A percentile compares a stretch with the other conserved stretches of the same genome.
Evolutionary conservation across 148 eudicot genomes (phyloP).

Genomic region (Pharnaceum exiguum): DNA sequence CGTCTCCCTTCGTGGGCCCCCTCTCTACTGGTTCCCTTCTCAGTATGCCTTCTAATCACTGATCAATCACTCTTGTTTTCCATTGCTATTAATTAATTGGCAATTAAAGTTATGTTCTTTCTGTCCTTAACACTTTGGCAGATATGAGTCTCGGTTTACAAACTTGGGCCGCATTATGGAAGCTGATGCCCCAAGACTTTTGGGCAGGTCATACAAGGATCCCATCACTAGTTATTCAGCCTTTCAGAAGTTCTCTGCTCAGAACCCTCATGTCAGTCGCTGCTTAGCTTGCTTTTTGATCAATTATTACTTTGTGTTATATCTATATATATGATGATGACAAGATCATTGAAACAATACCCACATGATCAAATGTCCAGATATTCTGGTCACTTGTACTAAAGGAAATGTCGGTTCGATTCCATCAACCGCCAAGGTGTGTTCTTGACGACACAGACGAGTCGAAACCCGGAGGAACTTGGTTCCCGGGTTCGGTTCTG

Average conservation of each 20-base stretch:
- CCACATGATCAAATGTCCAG: conserved; percentile 23
- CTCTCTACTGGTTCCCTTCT: conserved; percentile 91
- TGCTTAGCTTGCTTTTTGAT: no score
- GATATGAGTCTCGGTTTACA: conserved; percentile 45
- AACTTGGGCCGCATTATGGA: conserved; percentile 88
- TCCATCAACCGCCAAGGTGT: conserved; percentile 52
- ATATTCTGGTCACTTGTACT: conserved; percentile 71
- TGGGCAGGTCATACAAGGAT: conserved; percentile 69
- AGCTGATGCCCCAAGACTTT: conserved; percentile 59
- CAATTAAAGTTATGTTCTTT: no score
- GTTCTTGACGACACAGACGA: conserved; percentile 58
- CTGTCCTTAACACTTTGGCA: conserved; percentile 16
- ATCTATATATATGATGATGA: neutral
- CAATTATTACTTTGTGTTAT: neutral
- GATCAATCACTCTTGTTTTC: neutral
- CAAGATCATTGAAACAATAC: neutral
- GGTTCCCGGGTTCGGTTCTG: conserved; percentile 86
- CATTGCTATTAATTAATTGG: no score
- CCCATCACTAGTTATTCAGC: conserved; percentile 64
- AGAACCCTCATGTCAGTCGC: conserved; percentile 77
- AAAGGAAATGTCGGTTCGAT: conserved; percentile 59
- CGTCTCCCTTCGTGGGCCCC: conserved; percentile 52
- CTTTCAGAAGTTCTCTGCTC: conserved; percentile 57
- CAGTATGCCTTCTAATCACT: conserved; percentile 26
- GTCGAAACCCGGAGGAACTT: conserved; percentile 72